A percentile compares a stretch with the other conserved stretches of the same genome.
Conservation (phyloP, 495 filamentous ascomycete genomes). For the Lepidopterella palustris region DNA sequence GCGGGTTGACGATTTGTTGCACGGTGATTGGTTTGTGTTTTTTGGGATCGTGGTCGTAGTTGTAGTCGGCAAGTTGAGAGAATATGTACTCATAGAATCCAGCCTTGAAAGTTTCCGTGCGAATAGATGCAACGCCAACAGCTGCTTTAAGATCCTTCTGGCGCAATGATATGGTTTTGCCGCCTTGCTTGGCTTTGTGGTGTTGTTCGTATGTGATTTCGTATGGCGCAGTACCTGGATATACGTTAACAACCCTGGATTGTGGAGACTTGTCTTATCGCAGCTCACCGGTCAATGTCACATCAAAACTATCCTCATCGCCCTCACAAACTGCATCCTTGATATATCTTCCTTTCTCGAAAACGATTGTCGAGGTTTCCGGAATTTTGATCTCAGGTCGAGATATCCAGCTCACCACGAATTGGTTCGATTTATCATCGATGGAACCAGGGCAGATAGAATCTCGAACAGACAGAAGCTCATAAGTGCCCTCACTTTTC, state of each 20-base stretch:
- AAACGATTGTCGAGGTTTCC: constrained; percentile 48
- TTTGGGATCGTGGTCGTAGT: constrained; percentile 67
- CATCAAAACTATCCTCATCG: constrained; percentile 79
- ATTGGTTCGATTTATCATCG: constrained; percentile 61
- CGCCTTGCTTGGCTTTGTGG: constrained; percentile 56
- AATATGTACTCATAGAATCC: constrained; percentile 84
- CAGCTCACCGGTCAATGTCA: constrained; percentile 63
- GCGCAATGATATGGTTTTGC: constrained; percentile 45
- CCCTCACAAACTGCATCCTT: constrained; percentile 89
- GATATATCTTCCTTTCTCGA: constrained; percentile 45
- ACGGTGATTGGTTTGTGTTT: constrained; percentile 59
- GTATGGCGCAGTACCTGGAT: constrained; percentile 67
- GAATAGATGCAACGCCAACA: constrained; percentile 62
- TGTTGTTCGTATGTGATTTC: constrained; percentile 73
- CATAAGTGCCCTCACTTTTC: constrained; percentile 61
- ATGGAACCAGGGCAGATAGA: constrained; percentile 71
- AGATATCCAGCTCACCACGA: constrained; percentile 76
- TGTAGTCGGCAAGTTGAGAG: constrained; percentile 66
- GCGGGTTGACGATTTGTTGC: constrained; percentile 72
- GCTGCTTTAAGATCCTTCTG: constrained; percentile 65
- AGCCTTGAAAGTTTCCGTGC: constrained; percentile 75
- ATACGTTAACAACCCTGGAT: neutral
- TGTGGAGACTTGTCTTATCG: neutral
- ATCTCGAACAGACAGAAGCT: constrained; percentile 70
- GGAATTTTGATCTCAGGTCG: constrained; percentile 65